These are phyloP conservation scores for Acanthochlamys bracteata DNA, from an alignment of 106 monocot genomes.

Conservation along the genomic window DNA sequence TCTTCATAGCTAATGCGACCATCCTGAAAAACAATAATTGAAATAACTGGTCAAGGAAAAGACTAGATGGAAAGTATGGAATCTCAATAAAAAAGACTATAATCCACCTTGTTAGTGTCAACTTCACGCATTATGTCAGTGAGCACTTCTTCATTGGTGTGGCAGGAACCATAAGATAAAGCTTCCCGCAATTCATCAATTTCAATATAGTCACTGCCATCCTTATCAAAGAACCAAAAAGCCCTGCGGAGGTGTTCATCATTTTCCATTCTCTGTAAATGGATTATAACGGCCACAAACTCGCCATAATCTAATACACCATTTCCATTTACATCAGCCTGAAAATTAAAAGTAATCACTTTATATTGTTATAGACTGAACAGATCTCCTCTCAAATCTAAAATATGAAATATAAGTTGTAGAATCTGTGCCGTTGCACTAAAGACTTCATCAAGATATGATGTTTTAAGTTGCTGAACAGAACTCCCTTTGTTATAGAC, in stretches of 20 bases:
- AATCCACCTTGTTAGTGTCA: conserved; percentile 51
- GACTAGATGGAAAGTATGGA: too few relatives aligned
- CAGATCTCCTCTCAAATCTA: not conserved
- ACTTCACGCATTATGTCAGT: conserved; percentile 48
- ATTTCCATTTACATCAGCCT: conserved; percentile 62
- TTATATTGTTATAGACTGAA: not conserved
- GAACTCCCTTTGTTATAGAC: too few relatives aligned
- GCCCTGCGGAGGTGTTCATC: conserved; percentile 52
- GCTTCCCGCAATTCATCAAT: conserved; percentile 44
- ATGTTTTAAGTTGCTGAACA: too few relatives aligned
- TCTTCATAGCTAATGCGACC: conserved; percentile 71
- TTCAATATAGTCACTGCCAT: conserved; percentile 55
- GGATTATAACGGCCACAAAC: conserved; percentile 52
- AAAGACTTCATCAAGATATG: too few relatives aligned
- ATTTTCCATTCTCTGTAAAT: conserved; percentile 46
- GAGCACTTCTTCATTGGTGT: conserved; percentile 23
- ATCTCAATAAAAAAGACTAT: not conserved
- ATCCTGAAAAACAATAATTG: conserved; percentile 25
- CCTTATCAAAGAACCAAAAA: conserved; percentile 53
- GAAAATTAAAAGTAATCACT: not conserved
- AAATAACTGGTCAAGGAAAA: too few relatives aligned
- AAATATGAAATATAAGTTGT: not conserved
- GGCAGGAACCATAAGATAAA: conserved; percentile 30
- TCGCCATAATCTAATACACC: conserved; percentile 58
- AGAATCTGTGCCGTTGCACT: too few relatives aligned